Conservation (phyloP, 257 asterid species). For the Cinchona pubescens region DNA sequence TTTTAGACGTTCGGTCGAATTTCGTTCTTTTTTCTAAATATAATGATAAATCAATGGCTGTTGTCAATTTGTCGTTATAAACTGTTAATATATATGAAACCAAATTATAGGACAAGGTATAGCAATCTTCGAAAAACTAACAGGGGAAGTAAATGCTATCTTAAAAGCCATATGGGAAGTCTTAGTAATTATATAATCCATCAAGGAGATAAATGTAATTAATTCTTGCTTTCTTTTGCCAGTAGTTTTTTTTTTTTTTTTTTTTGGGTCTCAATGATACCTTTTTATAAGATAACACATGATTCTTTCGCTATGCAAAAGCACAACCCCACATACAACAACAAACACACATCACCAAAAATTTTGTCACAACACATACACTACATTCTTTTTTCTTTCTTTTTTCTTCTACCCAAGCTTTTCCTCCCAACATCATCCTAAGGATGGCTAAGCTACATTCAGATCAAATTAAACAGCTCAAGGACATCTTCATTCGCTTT, state of each 20-base stretch:
- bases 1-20: no score
- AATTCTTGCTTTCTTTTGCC: background rate
- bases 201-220: background rate
- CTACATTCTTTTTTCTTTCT: background rate
- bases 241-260: background rate
- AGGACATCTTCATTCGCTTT: conserved; percentile 44
- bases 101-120: background rate
- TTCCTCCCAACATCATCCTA: conserved; percentile 12
- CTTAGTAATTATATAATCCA: background rate
- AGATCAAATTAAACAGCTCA: conserved; percentile 43
- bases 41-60: no score
- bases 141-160: background rate
- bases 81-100: no score
- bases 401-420: background rate
- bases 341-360: background rate
- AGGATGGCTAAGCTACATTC: conserved; percentile 33
- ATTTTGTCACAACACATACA: background rate
- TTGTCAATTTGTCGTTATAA: no score
- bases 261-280: background rate
- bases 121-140: no score
- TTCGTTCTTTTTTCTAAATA: no score
- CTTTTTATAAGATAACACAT: background rate
- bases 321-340: conserved; percentile 15
- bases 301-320: background rate
- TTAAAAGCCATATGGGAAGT: background rate